Percentiles rank a stretch among this genome's conserved stretches.
phyloP scores from a whole-genome alignment of 345 rosid species.

The Ceriops tagal region DNA sequence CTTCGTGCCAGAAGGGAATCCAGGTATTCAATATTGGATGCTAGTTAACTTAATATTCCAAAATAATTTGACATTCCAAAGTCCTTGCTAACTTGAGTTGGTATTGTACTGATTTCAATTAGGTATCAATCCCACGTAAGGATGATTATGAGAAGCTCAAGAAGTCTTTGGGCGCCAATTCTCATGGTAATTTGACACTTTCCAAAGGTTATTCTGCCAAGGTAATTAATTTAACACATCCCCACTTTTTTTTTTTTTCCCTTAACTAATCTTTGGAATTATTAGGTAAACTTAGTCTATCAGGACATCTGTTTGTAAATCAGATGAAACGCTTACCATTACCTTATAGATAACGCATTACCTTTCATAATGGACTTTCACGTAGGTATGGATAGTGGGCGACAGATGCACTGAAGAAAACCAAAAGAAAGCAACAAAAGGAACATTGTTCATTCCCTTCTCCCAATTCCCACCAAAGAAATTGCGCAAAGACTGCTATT shows the following conservation, averaged over 20 bases:
- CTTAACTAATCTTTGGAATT: not conserved
- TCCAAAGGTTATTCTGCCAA: slow-evolving; percentile 26
- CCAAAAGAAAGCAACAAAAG: slow-evolving; percentile 47
- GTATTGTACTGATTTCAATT: not conserved
- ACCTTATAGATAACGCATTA: no score
- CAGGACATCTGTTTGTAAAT: no score
- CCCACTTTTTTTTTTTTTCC: not conserved
- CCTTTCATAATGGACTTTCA: not conserved
- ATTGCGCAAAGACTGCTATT: slow-evolving; percentile 46
- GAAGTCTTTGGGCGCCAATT: slow-evolving; percentile 23
- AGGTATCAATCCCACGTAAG: slow-evolving; percentile 40
- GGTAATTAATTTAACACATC: slow-evolving; percentile 28
- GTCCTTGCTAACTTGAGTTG: no score
- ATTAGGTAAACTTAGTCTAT: no score
- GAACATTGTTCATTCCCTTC: slow-evolving; percentile 61
- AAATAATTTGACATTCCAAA: not conserved
- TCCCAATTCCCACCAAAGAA: slow-evolving; percentile 54
- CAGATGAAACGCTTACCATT: no score
- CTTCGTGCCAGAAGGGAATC: slow-evolving; percentile 44
- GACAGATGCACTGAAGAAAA: slow-evolving; percentile 45
- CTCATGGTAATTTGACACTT: slow-evolving; percentile 29
- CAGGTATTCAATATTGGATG: slow-evolving; percentile 31
- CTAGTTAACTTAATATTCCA: not conserved
- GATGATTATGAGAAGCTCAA: slow-evolving; percentile 43
- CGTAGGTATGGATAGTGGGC: slow-evolving; percentile 64